A percentile compares a stretch with the other conserved stretches of the same genome.
phyloP scores from a whole-genome alignment of 441 rosid species.

The Aquilaria agallochum region DNA sequence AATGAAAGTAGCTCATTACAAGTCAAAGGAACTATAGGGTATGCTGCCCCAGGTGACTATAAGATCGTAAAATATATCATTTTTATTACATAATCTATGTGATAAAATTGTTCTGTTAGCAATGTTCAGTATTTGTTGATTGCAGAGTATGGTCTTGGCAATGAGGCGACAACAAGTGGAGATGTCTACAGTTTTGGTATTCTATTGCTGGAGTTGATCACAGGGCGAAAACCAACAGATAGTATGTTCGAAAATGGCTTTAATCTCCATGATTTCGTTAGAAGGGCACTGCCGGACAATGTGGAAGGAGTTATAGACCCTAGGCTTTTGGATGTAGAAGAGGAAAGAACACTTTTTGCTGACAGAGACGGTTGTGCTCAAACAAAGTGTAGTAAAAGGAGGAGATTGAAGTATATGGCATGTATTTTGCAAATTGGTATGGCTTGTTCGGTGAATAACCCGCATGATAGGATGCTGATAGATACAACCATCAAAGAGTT shows the following conservation, averaged over 20 bases:
- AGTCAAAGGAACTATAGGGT: slow-evolving; percentile 11
- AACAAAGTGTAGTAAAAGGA: no score
- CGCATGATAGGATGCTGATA: no score
- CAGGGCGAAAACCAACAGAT: slow-evolving; percentile 23
- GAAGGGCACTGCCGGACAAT: slow-evolving; percentile 14
- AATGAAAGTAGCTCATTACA: slow-evolving; percentile 5
- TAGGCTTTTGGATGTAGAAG: slow-evolving; percentile 6
- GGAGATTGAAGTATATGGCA: no score
- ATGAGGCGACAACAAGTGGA: slow-evolving; percentile 22
- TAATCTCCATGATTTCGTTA: background rate
- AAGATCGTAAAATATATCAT: background rate
- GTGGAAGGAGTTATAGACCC: slow-evolving; percentile 18
- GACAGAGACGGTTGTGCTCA: no score
- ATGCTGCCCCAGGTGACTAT: slow-evolving; percentile 23
- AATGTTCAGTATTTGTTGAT: background rate
- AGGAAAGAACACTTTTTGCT: background rate
- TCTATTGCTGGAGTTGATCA: slow-evolving; percentile 22
- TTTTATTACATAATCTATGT: background rate
- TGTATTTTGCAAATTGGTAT: no score
- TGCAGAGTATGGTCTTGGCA: slow-evolving; percentile 24
- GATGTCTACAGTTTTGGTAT: slow-evolving; percentile 29
- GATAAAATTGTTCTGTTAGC: background rate
- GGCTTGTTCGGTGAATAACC: no score
- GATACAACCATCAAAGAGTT: no score
- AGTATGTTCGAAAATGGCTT: slow-evolving; percentile 23